Conservation (phyloP, 164 flowering plant genomes). For the Echeveria elegans region DNA sequence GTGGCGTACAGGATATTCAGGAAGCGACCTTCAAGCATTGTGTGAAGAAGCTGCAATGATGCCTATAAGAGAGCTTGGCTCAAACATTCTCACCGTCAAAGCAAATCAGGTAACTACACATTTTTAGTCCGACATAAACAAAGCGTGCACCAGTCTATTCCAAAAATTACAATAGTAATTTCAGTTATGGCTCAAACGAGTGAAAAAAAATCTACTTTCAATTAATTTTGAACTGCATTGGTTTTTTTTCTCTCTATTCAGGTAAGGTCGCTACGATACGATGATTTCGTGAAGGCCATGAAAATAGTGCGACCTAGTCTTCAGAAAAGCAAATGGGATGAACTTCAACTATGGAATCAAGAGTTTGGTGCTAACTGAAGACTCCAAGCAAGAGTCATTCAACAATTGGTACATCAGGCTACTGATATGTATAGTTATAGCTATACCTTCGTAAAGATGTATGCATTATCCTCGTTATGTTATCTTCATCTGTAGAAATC, state of each 20-base stretch:
- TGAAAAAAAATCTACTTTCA: too few species aligned
- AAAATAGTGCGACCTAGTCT: slow-evolving; percentile 83
- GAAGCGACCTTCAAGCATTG: slow-evolving; percentile 94
- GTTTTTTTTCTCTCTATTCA: background rate
- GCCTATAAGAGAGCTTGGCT: slow-evolving; percentile 24
- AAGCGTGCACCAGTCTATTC: too few species aligned
- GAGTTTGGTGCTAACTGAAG: slow-evolving; percentile 76
- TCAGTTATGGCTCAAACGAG: too few species aligned
- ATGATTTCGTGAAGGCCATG: slow-evolving; percentile 44
- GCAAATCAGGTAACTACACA: slow-evolving; percentile 90
- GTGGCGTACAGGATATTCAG: slow-evolving; percentile 69
- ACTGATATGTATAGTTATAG: too few species aligned
- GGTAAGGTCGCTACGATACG: slow-evolving; percentile 4
- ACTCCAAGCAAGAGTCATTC: too few species aligned
- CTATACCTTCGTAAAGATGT: too few species aligned
- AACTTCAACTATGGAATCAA: slow-evolving; percentile 81
- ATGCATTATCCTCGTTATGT: too few species aligned
- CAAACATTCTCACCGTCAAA: slow-evolving; percentile 65
- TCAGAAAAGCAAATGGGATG: slow-evolving; percentile 85
- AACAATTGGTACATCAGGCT: too few species aligned
- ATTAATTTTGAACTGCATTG: too few species aligned
- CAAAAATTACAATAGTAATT: too few species aligned
- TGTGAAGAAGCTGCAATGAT: slow-evolving; percentile 24
- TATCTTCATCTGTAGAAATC: too few species aligned
- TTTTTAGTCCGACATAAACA: too few species aligned